Conservation (phyloP, 2,329 filamentous ascomycete genomes). For the Pseudogymnoascus sp. region DNA sequence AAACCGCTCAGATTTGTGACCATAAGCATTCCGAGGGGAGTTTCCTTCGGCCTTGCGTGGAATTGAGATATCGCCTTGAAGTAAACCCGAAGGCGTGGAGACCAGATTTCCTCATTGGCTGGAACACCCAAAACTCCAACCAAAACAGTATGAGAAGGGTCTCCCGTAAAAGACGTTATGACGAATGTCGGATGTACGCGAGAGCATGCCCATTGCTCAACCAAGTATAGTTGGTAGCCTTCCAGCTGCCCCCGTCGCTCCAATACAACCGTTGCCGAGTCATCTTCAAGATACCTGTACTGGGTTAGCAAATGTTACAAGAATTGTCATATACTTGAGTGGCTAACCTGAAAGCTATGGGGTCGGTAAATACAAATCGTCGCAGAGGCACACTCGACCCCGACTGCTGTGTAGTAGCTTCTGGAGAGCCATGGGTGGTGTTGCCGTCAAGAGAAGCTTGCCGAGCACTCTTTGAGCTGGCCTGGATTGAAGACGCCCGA, state of each 20-base stretch:
- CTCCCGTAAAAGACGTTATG: constrained; percentile 88
- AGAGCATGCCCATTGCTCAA: constrained; percentile 97
- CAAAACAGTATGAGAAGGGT: constrained; percentile 67
- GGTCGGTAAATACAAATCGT: constrained; percentile 57
- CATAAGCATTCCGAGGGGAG: constrained; percentile 76
- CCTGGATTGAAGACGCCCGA: not conserved
- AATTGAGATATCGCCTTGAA: constrained; percentile 80
- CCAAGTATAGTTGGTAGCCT: constrained; percentile 88
- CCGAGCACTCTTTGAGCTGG: not conserved
- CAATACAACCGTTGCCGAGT: constrained; percentile 66
- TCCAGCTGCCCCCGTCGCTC: constrained; percentile 61
- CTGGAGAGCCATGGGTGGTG: constrained; percentile 10
- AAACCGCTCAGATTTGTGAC: constrained; percentile 90
- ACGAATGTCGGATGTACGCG: constrained; percentile 82
- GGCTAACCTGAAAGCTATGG: constrained; percentile 49
- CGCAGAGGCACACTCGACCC: constrained; percentile 26
- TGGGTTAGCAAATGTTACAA: constrained; percentile 10
- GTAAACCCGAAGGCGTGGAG: constrained; percentile 68
- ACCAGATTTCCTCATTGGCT: constrained; percentile 72
- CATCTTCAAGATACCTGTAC: constrained; percentile 72
- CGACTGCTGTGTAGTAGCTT: not conserved
- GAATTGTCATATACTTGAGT: not conserved
- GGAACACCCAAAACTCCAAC: constrained; percentile 78
- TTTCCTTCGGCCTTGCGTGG: constrained; percentile 77
- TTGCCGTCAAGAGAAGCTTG: constrained; percentile 7